Evolutionary conservation across 2,329 filamentous ascomycete genomes (phyloP), one percentile per base, ranked within the genome.

Genomic region (Madurella fahalii): DNA sequence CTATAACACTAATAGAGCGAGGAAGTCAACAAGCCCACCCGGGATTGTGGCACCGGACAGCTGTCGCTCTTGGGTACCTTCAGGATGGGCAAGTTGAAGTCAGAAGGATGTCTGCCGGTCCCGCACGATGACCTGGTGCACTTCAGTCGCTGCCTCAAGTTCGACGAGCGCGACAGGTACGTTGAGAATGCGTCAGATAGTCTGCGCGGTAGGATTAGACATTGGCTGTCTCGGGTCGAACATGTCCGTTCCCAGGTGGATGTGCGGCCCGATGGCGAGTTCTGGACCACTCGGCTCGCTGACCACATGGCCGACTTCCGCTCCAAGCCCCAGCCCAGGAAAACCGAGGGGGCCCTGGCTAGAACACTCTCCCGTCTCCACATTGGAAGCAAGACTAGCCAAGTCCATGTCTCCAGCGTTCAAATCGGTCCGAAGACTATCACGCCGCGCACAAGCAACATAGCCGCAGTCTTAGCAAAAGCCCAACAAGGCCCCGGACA

Each of bases 221-320:
- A 54, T 25, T 25, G 50, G 9, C 47, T 54, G 15, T 54, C 52
- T 16, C 47, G 52, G 2, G 47, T 54, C 32, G 41, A 54, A 16
- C 47, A 54, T 25, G 47, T 54, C n/a, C 42, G 52, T 8, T 45
- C 34, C 34, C 40, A 46, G 20, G 40, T 54, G 15, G 47, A 54
- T 34, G 37, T 18, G 18, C 47, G 47, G 15, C 25, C 52, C 15
- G 52, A 54, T 20, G 52, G 52, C 18, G 52, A 50, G 41, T 54
- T 54, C 47, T 54, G 52, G 52, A 54, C 52, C 1, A 42, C 32
- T 25, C 46, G 37, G 11, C 47, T 54, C 12, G 52, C 52, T 41
- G 52, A 54, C 52, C 52, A 54, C 52, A 47, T 54, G 42, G 34
- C 52, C 20, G 52, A 54, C 47, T 50, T 54, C 42, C 41, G 52